Percentiles rank a stretch among this genome's conserved stretches.
These are phyloP conservation scores for Auriculariales sp. DNA, from an alignment of 768 basidiomycete species.

Conservation along the genomic window DNA sequence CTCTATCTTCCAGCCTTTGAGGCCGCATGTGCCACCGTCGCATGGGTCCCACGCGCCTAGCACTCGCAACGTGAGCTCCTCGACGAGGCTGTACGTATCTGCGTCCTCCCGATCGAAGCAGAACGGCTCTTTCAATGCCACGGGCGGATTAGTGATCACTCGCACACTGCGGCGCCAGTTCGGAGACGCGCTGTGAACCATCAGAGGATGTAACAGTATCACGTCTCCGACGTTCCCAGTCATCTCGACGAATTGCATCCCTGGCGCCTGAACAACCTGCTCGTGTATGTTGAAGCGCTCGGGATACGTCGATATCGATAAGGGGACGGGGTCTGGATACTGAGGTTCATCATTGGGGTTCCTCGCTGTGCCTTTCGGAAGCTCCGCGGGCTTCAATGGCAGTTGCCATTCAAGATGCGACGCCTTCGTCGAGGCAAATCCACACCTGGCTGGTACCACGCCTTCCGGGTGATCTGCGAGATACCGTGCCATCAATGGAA, in stretches of 20 bases:
- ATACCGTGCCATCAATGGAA: conserved; percentile 15
- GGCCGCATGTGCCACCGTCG: conserved; percentile 9
- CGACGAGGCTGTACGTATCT: conserved; percentile 37
- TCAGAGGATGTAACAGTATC: conserved; percentile 46
- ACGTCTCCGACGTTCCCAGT: conserved; percentile 52
- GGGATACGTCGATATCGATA: conserved; percentile 19
- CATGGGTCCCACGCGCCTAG: conserved; percentile 29
- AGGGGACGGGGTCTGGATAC: not conserved
- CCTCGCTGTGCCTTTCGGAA: not conserved
- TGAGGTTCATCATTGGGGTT: not conserved
- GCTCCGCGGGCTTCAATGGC: not conserved
- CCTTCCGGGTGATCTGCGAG: conserved; percentile 12
- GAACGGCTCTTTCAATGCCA: conserved; percentile 39
- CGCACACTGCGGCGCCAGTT: conserved; percentile 41
- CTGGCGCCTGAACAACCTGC: conserved; percentile 8
- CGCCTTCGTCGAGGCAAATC: not conserved
- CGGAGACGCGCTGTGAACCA: conserved; percentile 50
- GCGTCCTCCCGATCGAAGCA: conserved; percentile 29
- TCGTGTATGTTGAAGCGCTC: conserved; percentile 17
- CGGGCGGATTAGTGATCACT: conserved; percentile 54
- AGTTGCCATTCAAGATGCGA: not conserved
- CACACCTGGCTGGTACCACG: conserved; percentile 4
- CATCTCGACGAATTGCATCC: conserved; percentile 11
- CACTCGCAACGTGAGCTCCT: conserved; percentile 40
- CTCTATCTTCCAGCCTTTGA: conserved; percentile 23